Percentiles rank a stretch among this genome's conserved stretches.
Conservation (phyloP, 164 flowering plant species). For the Vitis rotundifolia region DNA sequence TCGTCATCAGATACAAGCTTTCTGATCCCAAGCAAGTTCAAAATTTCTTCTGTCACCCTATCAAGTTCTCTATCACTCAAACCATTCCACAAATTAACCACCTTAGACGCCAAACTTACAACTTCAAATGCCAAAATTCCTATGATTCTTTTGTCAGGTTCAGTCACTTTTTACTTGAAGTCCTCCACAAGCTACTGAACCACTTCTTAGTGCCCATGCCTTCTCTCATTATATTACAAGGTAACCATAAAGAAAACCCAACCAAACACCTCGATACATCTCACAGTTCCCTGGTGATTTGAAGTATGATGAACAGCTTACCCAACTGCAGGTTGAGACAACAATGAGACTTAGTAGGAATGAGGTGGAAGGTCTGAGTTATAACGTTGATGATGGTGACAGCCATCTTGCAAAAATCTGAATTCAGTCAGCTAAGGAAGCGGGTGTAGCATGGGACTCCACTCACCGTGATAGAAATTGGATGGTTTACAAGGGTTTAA, state of each 20-base stretch:
- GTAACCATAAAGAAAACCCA: conserved; percentile 8
- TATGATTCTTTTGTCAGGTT: conserved; percentile 34
- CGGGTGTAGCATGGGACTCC: no score
- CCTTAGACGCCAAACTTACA: conserved; percentile 54
- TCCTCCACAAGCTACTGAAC: conserved; percentile 46
- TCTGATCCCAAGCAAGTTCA: conserved; percentile 41
- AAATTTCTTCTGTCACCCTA: conserved; percentile 42
- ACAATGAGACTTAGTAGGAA: no score
- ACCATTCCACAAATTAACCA: conserved; percentile 51
- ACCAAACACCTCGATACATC: not conserved
- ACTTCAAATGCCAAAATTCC: conserved; percentile 67
- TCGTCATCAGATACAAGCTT: conserved; percentile 55
- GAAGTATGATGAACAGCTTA: no score
- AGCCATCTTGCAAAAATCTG: no score
- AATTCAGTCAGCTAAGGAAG: no score
- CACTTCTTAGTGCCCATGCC: conserved; percentile 38
- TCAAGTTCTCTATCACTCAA: conserved; percentile 38
- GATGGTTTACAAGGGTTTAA: no score
- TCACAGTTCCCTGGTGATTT: no score
- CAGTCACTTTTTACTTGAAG: conserved; percentile 28
- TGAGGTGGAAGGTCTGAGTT: no score
- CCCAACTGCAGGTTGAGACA: no score
- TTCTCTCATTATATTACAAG: conserved; percentile 10
- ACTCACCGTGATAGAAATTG: no score
- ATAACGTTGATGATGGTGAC: no score